Evolutionary conservation across 2,329 filamentous ascomycete species (phyloP), one percentile per base, ranked within the genome.

Genomic region (Tolypocladium guangdongense): DNA sequence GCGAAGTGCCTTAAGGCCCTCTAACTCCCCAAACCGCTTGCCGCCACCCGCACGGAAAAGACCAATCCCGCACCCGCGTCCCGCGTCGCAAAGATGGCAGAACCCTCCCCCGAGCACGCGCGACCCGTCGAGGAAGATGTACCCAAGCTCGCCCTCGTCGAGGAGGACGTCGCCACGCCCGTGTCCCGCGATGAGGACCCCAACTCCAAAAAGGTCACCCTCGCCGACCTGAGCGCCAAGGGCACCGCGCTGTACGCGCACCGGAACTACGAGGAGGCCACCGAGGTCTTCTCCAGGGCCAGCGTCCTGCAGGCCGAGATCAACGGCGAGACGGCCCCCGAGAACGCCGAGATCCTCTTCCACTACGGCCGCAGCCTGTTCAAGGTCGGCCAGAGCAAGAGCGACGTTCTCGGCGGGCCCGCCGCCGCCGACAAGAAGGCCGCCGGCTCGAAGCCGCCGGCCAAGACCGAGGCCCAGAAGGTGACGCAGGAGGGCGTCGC

Each of bases 291-390:
- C 73, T 91, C 90, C 45, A 82, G 86, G 64, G 93, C 93, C 35
- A 89, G 89, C 53, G 88, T 95, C 68, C 80, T 96, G 56, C 93
- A 99, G 72, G 89, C 88, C 54, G 83, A 89, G 68, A 77, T 96
- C 68, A 93, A 96, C 68, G 93, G 92, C 68, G 93, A 97, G 71
- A 88, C 95, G 78, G 84, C 84, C 18, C 83, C 88, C 4, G 85
- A 90, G 54, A 99, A 99, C 63, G 92, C 91, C 50, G 92, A 97
- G 67, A 82, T 99, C 48, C 82, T 97, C 22, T 99, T 95, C 70
- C 82, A 90, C 58, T 99, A 99, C 71, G 93, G 93, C 16, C 88
- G 92, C 66, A 90, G 90, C 54, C 75, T 99, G 22, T 97, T 95
- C 78, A 91, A 91, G 68, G 87, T 97, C 56, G 93, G 91, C 33